Conservation (phyloP, 2,329 filamentous ascomycete species). For the Mycosphaerella sp. region DNA sequence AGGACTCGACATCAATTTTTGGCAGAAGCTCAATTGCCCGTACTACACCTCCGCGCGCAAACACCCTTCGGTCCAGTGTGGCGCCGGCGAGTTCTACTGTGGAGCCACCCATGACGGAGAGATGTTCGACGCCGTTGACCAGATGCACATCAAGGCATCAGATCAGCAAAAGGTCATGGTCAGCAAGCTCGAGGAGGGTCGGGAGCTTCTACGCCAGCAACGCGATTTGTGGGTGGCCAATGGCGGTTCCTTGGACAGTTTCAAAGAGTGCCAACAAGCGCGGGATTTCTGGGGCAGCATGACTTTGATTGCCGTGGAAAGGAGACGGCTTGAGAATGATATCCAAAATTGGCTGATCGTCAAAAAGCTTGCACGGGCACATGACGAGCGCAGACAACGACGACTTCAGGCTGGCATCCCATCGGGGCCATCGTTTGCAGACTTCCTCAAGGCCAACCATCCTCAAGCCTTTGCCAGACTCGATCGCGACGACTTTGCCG, state of each 20-base stretch:
- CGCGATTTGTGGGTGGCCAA: slow-evolving; percentile 1
- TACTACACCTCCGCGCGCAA: slow-evolving; percentile 12
- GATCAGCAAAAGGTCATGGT: neutral
- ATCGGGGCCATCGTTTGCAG: neutral
- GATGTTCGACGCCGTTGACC: slow-evolving; percentile 14
- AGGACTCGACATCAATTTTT: slow-evolving; percentile 18
- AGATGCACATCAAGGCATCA: neutral
- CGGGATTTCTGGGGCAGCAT: neutral
- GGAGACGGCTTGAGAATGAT: neutral
- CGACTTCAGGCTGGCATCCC: neutral
- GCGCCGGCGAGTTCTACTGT: slow-evolving; percentile 20
- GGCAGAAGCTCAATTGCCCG: slow-evolving; percentile 19
- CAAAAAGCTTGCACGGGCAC: slow-evolving; percentile 1
- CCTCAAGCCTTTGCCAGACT: slow-evolving; percentile 2
- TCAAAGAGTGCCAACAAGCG: neutral
- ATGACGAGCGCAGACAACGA: neutral
- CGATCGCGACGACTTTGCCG: neutral
- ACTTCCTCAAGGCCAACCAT: neutral
- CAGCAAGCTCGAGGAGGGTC: neutral
- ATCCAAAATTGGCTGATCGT: neutral
- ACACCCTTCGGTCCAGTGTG: slow-evolving; percentile 5
- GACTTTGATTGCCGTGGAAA: neutral
- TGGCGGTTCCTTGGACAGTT: neutral
- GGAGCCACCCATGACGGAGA: slow-evolving; percentile 8
- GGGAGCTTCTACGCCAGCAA: neutral